Percentiles rank a stretch among this genome's conserved stretches.
phyloP scores from a whole-genome alignment of 2,329 filamentous ascomycete genomes.

The Lecanoromycetidae sp. region DNA sequence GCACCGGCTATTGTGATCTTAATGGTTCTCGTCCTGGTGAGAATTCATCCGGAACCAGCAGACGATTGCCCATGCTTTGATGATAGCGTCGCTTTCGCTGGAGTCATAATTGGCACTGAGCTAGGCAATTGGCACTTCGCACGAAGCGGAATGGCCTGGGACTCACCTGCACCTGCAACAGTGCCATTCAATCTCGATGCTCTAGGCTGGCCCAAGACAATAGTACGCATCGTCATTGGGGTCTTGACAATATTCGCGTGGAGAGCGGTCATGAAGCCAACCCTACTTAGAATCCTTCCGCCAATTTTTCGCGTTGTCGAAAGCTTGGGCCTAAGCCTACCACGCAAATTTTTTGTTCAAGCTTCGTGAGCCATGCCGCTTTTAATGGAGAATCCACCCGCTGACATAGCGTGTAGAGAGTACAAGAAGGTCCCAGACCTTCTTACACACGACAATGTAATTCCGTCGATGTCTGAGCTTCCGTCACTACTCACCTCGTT shows the following conservation, averaged over 20 bases:
- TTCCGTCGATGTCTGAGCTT: conserved; percentile 80
- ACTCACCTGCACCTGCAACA: conserved; percentile 44
- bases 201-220: conserved; percentile 53
- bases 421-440: conserved; percentile 72
- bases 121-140: conserved; percentile 74
- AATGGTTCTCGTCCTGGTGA: conserved; percentile 55
- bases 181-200: conserved; percentile 54
- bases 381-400: background rate
- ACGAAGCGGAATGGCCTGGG: conserved; percentile 42
- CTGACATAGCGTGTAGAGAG: conserved; percentile 35
- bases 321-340: conserved; percentile 63
- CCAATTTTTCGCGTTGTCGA: conserved; percentile 81
- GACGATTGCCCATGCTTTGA: conserved; percentile 97
- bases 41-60: conserved; percentile 87
- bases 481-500: conserved; percentile 72
- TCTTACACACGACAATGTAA: conserved; percentile 70
- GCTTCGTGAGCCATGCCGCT: conserved; percentile 48
- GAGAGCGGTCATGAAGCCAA: conserved; percentile 80
- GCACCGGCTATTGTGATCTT: conserved; percentile 56
- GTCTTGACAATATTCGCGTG: conserved; percentile 77
- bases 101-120: conserved; percentile 75
- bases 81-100: conserved; percentile 86
- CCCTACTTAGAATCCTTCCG: conserved; percentile 63
- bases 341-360: conserved; percentile 79
- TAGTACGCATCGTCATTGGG: conserved; percentile 61